A percentile compares a stretch with the other conserved stretches of the same genome.
Evolutionary conservation across 208 protist species (phyloP).

Genomic region (Herpetomonas samuelpessoai): DNA sequence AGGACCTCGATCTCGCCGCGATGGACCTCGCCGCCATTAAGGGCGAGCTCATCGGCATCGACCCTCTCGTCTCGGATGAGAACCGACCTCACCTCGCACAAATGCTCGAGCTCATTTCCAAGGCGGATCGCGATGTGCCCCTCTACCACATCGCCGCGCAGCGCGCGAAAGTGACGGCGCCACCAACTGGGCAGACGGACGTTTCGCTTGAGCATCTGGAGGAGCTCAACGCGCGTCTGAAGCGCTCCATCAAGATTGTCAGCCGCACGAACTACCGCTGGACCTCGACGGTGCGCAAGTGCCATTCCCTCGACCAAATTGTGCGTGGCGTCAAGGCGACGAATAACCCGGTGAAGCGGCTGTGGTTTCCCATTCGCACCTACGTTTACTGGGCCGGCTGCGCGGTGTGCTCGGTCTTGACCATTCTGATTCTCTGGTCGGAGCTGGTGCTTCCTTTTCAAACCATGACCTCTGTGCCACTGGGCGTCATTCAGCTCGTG

Average conservation of each 20-base stretch:
- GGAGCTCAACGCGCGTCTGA: slow-evolving; percentile 71
- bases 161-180: slow-evolving; percentile 37
- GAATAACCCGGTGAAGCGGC: slow-evolving; percentile 50
- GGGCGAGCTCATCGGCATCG: slow-evolving; percentile 76
- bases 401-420: slow-evolving; percentile 53
- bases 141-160: slow-evolving; percentile 72
- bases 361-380: slow-evolving; percentile 70
- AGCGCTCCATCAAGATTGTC: slow-evolving; percentile 77
- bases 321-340: slow-evolving; percentile 47
- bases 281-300: slow-evolving; percentile 64
- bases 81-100: slow-evolving; percentile 60
- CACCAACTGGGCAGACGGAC: slow-evolving; percentile 43
- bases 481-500: slow-evolving; percentile 75
- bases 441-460: slow-evolving; percentile 81
- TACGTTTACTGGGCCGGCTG: slow-evolving; percentile 59
- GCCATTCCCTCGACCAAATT: slow-evolving; percentile 66
- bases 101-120: slow-evolving; percentile 81
- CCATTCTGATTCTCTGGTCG: slow-evolving; percentile 81
- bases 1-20: slow-evolving; percentile 85
- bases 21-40: slow-evolving; percentile 80
- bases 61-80: slow-evolving; percentile 76
- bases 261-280: slow-evolving; percentile 79
- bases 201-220: slow-evolving; percentile 80
- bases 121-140: slow-evolving; percentile 71
- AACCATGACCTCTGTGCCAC: slow-evolving; percentile 30